Base-by-base conservation (phyloP, 495 filamentous ascomycete genomes). In the Penicilliopsis zonata region DNA sequence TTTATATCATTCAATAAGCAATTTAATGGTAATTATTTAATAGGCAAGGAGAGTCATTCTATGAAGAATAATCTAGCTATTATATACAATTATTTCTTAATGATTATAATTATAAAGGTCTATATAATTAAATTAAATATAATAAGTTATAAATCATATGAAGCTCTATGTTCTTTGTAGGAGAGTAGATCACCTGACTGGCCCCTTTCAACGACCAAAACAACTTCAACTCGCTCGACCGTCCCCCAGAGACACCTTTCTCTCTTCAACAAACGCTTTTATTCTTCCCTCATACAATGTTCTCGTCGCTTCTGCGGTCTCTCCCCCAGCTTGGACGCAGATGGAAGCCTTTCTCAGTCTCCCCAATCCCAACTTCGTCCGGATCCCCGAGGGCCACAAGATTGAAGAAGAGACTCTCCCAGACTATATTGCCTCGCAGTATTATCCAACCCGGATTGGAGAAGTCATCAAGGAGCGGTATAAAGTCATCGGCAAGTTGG, bases 381-480 rank as follows among this genome's bases (percentile, higher is more conserved):
- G 26, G 26, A 28, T 28, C 12, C 26, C 26, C 15, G 5, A 5
- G 15, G 4, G 26, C 4, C 26, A 28, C 5, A 28, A 28, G 15
- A 28, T 28, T 28, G 26, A 28, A 12, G 26, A 28, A 28, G 26
- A 28, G n/a, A 28, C 26, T 5, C 4, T 28, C 5, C 26, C 26
- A 5, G 26, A 39, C 33, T 55, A 53, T 27, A 21, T 37, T 19
- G 40, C 39, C 9, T 33, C 41, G 21, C 29, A 25, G 25, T 58
- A 41, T 36, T 56, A 45, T 34, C 52, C 54, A 0, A 38, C 30
- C 26, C 36, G 42, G 15, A 31, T 46, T 14, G 53, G 50, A 3
- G 53, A 59, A 22, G 27, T 52, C 10, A 21, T 59, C 16, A 32
- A 49, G 9, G 36, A 51, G 23, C 31, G 42, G 29, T 57, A 53